Base-by-base conservation (phyloP, 345 rosid species). In the Kernera saxatilis region DNA sequence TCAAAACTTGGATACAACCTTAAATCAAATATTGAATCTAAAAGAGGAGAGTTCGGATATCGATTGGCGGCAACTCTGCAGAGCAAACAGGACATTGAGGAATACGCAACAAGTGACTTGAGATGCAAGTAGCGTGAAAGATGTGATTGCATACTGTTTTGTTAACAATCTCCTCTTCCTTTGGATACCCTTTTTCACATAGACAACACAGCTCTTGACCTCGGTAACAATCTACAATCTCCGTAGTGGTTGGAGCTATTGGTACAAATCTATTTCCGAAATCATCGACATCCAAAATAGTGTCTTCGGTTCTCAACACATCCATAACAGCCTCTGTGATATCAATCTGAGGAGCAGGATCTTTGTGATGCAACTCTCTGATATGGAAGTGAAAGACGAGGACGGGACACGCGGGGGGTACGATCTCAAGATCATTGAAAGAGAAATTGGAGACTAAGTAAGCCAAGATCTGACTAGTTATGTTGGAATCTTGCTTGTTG, bases 381-480 rank as follows among this genome's bases (percentile, higher is more conserved):
- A 30, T 63, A 63, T 63, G 15, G 6, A 29, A 44, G 18, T 30
- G 67, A 13, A 63, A 63, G 1, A 63, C 41, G 3, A 63, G 68
- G 30, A 63, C 43, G 2, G 55, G 68, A 30, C 55, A 63, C 18
- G 67, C 26, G 17, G 53, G 53, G 27, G 67, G 67, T 11, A 62
- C 67, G 1, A 13, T 5, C 8, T 30, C 56, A 32, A 64, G 56
- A 14, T 48, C 22, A 5, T 64, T 48, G n/a, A 46, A 64, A 46
- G 43, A 30, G 55, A 45, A 64, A 22, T 32, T 21, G 2, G 45
- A 33, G 44, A 5, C 43, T 21, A 64, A 19, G 44, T 59, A 39
- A 3, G 30, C 27, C 5, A 43, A n/a, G 25, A 45, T 44, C 13
- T 62, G 41, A 19, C 29, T 12, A 30, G 67, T 44, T 29, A 44